phyloP scores from a whole-genome alignment of 2,329 filamentous ascomycete species.

The Pseudocercospora musae region DNA sequence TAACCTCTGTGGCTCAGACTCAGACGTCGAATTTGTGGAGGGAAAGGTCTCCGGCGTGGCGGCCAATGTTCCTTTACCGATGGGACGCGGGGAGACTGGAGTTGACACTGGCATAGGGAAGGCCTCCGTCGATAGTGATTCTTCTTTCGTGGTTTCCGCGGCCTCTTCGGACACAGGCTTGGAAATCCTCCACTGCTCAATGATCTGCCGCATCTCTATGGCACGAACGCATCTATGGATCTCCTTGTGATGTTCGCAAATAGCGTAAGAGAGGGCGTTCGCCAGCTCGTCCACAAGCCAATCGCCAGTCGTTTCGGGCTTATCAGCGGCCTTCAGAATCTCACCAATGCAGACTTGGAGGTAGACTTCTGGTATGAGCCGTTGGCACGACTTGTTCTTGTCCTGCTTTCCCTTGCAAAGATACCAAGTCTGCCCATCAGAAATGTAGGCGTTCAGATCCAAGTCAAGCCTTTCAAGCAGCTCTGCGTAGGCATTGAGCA shows the following conservation, averaged over 20 bases:
- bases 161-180: neutral
- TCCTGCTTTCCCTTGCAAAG: conserved; percentile 11
- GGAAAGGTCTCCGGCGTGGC: neutral
- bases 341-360: conserved; percentile 6
- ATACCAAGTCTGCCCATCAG: conserved; percentile 13
- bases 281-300: conserved; percentile 9
- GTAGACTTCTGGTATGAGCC: conserved; percentile 15
- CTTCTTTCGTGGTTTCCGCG: neutral
- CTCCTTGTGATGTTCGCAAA: conserved; percentile 13
- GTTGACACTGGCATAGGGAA: neutral
- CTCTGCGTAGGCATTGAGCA: conserved; percentile 11
- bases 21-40: neutral
- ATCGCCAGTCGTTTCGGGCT: conserved; percentile 9
- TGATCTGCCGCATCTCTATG: conserved; percentile 5
- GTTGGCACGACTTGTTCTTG: neutral
- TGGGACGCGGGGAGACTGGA: neutral
- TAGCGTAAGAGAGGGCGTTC: conserved; percentile 8
- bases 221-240: conserved; percentile 14
- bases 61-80: neutral
- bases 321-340: conserved; percentile 10
- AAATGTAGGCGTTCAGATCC: conserved; percentile 7
- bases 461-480: conserved; percentile 6
- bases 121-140: neutral
- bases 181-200: conserved; percentile 8
- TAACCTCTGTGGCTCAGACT: neutral